Conservation (phyloP, 305 asterid species). For the Fraxinus latifolia region DNA sequence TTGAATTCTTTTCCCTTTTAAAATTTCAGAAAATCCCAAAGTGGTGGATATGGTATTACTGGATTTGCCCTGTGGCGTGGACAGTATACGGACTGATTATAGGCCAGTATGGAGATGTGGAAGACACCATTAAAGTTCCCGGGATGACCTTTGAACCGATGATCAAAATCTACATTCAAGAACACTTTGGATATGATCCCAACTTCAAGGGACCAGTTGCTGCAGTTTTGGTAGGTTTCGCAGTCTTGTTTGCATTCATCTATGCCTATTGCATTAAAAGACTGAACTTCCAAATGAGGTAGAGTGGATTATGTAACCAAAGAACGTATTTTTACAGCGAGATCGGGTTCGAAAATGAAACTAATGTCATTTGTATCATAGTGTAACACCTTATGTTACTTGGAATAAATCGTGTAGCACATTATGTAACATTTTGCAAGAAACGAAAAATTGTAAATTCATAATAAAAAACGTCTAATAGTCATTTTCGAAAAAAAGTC, state of each 20-base stretch:
- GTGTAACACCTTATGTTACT: background rate
- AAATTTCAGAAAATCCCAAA: slow-evolving; percentile 53
- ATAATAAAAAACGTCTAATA: background rate
- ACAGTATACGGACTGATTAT: slow-evolving; percentile 78
- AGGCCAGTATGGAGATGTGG: slow-evolving; percentile 74
- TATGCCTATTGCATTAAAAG: slow-evolving; percentile 74
- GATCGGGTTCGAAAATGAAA: background rate
- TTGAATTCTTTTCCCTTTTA: background rate
- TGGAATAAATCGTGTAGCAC: background rate
- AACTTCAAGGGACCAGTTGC: slow-evolving; percentile 74
- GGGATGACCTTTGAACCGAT: slow-evolving; percentile 45
- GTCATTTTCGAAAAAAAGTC: background rate
- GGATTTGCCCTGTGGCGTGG: slow-evolving; percentile 95
- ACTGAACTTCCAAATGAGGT: slow-evolving; percentile 78
- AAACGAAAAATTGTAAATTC: background rate
- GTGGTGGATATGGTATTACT: slow-evolving; percentile 88
- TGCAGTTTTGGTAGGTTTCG: slow-evolving; percentile 62
- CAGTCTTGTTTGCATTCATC: slow-evolving; percentile 68
- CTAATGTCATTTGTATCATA: background rate
- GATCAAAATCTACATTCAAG: slow-evolving; percentile 51
- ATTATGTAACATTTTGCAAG: background rate
- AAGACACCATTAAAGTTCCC: slow-evolving; percentile 35
- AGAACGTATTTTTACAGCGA: background rate
- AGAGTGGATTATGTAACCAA: slow-evolving; percentile 12
- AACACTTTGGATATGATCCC: slow-evolving; percentile 64